Conservation (phyloP, 2,329 filamentous ascomycete species). For the Cryphonectria nitschkei region DNA sequence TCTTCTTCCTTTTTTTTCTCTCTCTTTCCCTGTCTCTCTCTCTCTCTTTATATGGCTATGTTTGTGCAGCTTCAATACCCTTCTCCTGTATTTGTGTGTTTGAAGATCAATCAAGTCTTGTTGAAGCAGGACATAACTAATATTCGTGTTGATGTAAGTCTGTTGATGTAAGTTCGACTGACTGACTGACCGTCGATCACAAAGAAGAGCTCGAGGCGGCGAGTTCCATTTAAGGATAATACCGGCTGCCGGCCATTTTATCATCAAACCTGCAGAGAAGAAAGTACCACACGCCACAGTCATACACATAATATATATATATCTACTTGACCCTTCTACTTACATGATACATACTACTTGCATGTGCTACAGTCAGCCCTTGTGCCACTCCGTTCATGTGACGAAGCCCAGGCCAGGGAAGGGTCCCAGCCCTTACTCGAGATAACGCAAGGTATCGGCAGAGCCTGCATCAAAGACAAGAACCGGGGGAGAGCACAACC, state of each 20-base stretch:
- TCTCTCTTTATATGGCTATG: not conserved
- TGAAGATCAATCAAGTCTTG: not conserved
- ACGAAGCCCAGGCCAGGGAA: too few species aligned
- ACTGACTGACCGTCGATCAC: not conserved
- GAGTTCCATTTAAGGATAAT: not conserved
- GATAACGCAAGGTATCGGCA: not conserved
- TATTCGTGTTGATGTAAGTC: not conserved
- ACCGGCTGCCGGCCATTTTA: not conserved
- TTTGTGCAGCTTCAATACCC: not conserved
- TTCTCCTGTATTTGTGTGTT: too few species aligned
- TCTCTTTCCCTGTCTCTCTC: not conserved
- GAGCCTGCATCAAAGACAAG: not conserved
- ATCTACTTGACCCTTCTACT: too few species aligned
- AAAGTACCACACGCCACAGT: not conserved
- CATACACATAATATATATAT: not conserved
- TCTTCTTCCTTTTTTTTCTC: not conserved
- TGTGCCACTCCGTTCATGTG: too few species aligned
- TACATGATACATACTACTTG: not conserved
- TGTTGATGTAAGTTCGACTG: not conserved
- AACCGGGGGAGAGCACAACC: not conserved
- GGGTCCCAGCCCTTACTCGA: not conserved
- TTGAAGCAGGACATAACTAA: not conserved
- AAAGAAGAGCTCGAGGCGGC: not conserved
- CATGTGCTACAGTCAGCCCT: not conserved
- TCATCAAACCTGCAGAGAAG: not conserved